Percentiles rank a stretch among this genome's conserved stretches.
Conservation (phyloP, 1,139 yeast species). For the Meyerozyma carpophila region DNA sequence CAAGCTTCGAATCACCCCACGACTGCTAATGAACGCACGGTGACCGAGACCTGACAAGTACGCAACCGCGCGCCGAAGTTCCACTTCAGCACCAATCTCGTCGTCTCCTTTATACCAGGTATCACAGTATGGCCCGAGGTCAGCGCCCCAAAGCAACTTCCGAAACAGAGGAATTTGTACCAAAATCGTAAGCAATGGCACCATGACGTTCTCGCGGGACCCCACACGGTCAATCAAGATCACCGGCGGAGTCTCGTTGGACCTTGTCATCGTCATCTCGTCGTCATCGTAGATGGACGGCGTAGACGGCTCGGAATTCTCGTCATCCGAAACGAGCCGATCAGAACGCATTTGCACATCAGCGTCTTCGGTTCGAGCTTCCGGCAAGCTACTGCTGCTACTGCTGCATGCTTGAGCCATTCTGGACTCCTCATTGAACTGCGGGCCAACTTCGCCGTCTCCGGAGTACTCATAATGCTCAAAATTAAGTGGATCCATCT, state of each 20-base stretch:
- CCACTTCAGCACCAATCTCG: constrained; percentile 5
- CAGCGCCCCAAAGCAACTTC: constrained; percentile 7
- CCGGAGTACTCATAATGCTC: constrained; percentile 3
- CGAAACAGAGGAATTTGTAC: constrained; percentile 20
- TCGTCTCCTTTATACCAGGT: constrained; percentile 10
- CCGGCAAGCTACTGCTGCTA: neutral
- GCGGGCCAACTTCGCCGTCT: neutral
- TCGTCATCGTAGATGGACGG: constrained; percentile 1
- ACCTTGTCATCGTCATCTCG: neutral
- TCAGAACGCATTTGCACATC: neutral
- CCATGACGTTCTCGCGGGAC: constrained; percentile 19
- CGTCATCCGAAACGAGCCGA: neutral
- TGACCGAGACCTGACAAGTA: constrained; percentile 11
- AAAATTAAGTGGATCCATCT: constrained; percentile 15
- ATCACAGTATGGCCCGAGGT: constrained; percentile 11
- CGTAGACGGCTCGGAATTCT: neutral
- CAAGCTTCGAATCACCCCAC: neutral
- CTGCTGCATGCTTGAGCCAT: neutral
- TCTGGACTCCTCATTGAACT: neutral
- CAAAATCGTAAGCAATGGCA: constrained; percentile 21
- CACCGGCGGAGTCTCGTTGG: constrained; percentile 12
- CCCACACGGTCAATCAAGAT: constrained; percentile 11
- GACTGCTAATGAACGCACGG: constrained; percentile 5
- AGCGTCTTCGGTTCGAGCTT: neutral
- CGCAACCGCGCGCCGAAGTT: constrained; percentile 6